A percentile compares a stretch with the other conserved stretches of the same genome.
Evolutionary conservation across 139 green algal species (phyloP).

Genomic region (Coelastrella sp.): DNA sequence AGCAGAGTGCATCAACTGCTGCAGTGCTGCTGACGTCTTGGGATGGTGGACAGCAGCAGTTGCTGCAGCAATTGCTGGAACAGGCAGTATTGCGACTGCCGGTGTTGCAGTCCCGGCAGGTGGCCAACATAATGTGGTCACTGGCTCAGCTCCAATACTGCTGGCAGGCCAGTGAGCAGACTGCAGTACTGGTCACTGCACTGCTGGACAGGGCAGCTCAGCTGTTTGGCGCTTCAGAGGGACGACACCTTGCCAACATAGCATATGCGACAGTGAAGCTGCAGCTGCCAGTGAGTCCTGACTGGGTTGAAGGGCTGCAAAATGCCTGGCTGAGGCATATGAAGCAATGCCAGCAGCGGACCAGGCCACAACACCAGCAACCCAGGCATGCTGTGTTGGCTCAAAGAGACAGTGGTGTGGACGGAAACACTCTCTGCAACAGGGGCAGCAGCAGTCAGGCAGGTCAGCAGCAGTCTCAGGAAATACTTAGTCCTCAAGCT

Average conservation of each 20-base stretch:
- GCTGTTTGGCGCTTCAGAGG: slow-evolving; percentile 25
- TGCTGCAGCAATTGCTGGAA: slow-evolving; percentile 6
- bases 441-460: slow-evolving; percentile 6
- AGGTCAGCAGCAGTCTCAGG: neutral
- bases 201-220: slow-evolving; percentile 17
- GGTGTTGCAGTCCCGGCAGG: neutral
- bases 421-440: neutral
- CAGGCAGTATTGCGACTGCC: neutral
- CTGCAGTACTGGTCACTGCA: neutral
- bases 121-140: slow-evolving; percentile 47
- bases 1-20: neutral
- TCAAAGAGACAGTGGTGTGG: no score
- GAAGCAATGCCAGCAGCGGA: neutral
- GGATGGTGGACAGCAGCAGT: neutral
- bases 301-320: slow-evolving; percentile 13
- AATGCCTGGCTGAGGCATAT: slow-evolving; percentile 5
- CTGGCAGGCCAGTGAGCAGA: neutral
- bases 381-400: neutral
- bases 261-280: slow-evolving; percentile 49
- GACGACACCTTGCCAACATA: slow-evolving; percentile 30
- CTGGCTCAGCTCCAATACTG: neutral
- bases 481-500: slow-evolving; percentile 4
- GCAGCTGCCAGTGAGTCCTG: slow-evolving; percentile 6
- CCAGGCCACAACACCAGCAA: neutral
- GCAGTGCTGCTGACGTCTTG: neutral